A percentile compares a stretch with the other conserved stretches of the same genome.
Conservation (phyloP, 2,329 filamentous ascomycete species). For the Pseudogymnoascus sp. region DNA sequence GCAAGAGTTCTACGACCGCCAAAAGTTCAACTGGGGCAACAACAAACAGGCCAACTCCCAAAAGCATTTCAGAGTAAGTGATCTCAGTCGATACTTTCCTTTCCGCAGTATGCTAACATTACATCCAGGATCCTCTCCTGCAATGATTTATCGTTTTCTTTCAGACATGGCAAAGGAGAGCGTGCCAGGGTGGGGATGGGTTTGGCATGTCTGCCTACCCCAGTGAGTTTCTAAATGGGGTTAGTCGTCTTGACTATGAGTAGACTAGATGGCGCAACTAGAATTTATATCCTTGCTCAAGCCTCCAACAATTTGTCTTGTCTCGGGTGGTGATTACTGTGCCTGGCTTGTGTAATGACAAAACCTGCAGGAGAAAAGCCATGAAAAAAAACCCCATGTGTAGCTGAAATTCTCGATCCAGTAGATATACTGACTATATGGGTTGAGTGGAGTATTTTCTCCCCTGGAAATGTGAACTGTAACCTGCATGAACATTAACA, state of each 20-base stretch:
- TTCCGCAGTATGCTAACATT: slow-evolving; percentile 17
- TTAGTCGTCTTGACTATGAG: background rate
- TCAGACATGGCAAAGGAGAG: background rate
- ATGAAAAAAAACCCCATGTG: background rate
- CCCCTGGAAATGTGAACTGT: background rate
- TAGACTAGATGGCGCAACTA: background rate
- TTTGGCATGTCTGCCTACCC: background rate
- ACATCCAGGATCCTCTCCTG: slow-evolving; percentile 28
- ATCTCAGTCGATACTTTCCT: background rate
- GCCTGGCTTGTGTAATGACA: background rate
- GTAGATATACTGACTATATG: background rate
- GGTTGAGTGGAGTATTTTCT: background rate
- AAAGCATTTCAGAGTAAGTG: slow-evolving; percentile 60
- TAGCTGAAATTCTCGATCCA: background rate
- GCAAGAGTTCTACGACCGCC: slow-evolving; percentile 53
- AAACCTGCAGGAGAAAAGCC: background rate
- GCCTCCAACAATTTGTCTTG: background rate
- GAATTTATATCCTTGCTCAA: background rate
- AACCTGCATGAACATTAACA: background rate
- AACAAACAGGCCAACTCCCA: slow-evolving; percentile 62
- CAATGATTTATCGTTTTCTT: slow-evolving; percentile 22
- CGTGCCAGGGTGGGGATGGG: background rate
- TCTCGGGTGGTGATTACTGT: background rate
- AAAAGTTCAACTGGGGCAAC: slow-evolving; percentile 60
- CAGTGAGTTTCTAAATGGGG: background rate